phyloP scores from a whole-genome alignment of 176 grass and related monocot species.

The Stipa capillata region DNA sequence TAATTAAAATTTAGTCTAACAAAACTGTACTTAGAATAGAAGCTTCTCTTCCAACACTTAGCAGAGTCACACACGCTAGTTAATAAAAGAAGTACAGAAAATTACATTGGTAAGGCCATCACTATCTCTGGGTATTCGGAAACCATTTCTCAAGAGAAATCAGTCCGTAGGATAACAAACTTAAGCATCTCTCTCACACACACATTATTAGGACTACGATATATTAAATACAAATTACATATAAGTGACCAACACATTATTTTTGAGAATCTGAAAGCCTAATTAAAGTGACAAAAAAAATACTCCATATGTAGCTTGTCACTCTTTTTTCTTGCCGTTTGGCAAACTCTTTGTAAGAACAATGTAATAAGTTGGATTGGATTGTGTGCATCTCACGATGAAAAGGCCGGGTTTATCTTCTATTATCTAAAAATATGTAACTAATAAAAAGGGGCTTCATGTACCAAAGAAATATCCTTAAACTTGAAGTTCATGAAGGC shows the following conservation, averaged over 20 bases:
- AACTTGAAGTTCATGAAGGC: constrained; percentile 5
- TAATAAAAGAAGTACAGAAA: constrained; percentile 11
- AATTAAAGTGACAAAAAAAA: too few relatives aligned
- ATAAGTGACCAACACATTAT: background rate
- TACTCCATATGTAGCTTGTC: too few relatives aligned
- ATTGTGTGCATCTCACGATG: too few relatives aligned
- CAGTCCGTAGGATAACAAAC: background rate
- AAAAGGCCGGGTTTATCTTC: too few relatives aligned
- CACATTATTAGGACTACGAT: background rate
- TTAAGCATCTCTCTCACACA: background rate
- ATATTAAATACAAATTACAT: background rate
- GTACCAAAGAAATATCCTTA: background rate
- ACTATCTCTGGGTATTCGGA: background rate
- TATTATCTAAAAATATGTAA: too few relatives aligned
- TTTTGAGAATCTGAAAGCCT: too few relatives aligned
- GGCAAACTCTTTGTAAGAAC: too few relatives aligned
- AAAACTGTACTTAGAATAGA: constrained; percentile 4
- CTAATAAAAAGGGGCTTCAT: background rate
- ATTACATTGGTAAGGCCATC: constrained; percentile 8
- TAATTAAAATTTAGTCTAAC: constrained; percentile 30
- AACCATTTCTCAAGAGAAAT: constrained; percentile 3
- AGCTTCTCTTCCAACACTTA: background rate
- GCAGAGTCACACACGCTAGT: constrained; percentile 23
- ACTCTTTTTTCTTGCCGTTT: too few relatives aligned
- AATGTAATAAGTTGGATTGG: too few relatives aligned